Conservation (phyloP, 176 grass and related monocot species). For the Zizania latifolia region DNA sequence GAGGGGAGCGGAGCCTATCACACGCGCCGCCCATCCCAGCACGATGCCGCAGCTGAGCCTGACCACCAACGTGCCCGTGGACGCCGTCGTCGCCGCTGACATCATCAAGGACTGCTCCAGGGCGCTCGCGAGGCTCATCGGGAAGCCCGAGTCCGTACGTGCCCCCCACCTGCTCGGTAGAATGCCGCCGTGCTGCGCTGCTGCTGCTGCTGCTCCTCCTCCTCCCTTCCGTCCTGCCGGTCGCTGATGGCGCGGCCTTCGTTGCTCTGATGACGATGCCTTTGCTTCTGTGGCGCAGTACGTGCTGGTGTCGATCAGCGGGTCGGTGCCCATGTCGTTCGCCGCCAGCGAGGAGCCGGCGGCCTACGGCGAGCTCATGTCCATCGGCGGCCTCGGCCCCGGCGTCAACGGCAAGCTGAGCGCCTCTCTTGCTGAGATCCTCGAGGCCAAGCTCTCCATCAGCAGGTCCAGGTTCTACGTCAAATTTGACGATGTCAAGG, state of each 20-base stretch:
- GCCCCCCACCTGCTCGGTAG: slow-evolving; percentile 23
- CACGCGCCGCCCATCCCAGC: background rate
- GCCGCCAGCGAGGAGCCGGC: slow-evolving; percentile 67
- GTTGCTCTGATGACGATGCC: background rate
- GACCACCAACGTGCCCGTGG: slow-evolving; percentile 88
- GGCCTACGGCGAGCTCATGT: slow-evolving; percentile 83
- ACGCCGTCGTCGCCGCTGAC: slow-evolving; percentile 77
- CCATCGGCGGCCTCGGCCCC: slow-evolving; percentile 76
- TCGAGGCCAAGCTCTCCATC: slow-evolving; percentile 77
- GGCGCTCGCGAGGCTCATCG: slow-evolving; percentile 74
- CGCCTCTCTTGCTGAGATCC: slow-evolving; percentile 66
- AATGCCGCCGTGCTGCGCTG: background rate
- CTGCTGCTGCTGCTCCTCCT: too few species aligned
- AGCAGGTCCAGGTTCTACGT: slow-evolving; percentile 70
- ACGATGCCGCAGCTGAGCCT: slow-evolving; percentile 82
- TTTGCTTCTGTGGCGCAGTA: slow-evolving; percentile 39
- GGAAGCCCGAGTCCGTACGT: slow-evolving; percentile 86
- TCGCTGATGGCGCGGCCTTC: background rate
- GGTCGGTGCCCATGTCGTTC: slow-evolving; percentile 76
- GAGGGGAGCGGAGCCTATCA: background rate
- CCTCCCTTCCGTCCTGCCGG: background rate
- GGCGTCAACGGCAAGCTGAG: slow-evolving; percentile 81
- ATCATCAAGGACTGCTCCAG: slow-evolving; percentile 81
- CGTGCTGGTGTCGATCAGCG: slow-evolving; percentile 76
- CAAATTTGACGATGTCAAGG: slow-evolving; percentile 89